Evolutionary conservation across 2,329 filamentous ascomycete species (phyloP), one percentile per base, ranked within the genome.

Genomic region (Metarhizium album): DNA sequence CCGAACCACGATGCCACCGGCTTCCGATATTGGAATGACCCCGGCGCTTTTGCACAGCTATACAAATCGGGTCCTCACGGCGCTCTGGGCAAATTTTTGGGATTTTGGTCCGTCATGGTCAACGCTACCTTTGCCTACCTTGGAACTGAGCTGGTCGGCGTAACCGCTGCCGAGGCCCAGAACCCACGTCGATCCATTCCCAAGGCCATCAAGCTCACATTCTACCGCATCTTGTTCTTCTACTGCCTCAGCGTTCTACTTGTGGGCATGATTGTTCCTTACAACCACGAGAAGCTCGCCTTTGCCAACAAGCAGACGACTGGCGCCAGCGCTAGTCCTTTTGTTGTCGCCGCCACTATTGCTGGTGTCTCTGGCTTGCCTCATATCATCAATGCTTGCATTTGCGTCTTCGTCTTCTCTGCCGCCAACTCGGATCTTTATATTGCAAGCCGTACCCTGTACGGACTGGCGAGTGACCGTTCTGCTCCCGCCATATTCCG

Each of bases 141-240:
- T 4, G 86, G 85, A 53, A 86, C 85, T 2, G 86, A 90, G 62
- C 72, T 89, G 42, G 83, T 89, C 47, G 86, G 85, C 69, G 84
- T 90, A 14, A 90, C 86, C 0, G 84, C 88, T 33, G 86, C 83
- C 49, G 85, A 90, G 67, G 85, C 86, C 0, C 83, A 89, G 69
- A 90, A 90, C 68, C 87, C 87, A 1, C 81, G 86, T 62, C 80
- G 79, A 65, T 86, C 82, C 16, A 83, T 91, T 54, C 87, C 87
- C 6, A 80, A 82, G 53, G 86, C 86, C 49, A 90, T 90, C 73
- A 85, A 82, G 64, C 75, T 89, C 47, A 90, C 86, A 57, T 90
- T 90, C 68, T 90, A 80, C 72, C 86, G 87, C 52, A 90, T 91
- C 64, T 68, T 88, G 57, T 72, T 90, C 70, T 91, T 91, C 74